These are phyloP conservation scores for Zalaria obscura DNA, from an alignment of 2,329 filamentous ascomycete species.

Conservation along the genomic window DNA sequence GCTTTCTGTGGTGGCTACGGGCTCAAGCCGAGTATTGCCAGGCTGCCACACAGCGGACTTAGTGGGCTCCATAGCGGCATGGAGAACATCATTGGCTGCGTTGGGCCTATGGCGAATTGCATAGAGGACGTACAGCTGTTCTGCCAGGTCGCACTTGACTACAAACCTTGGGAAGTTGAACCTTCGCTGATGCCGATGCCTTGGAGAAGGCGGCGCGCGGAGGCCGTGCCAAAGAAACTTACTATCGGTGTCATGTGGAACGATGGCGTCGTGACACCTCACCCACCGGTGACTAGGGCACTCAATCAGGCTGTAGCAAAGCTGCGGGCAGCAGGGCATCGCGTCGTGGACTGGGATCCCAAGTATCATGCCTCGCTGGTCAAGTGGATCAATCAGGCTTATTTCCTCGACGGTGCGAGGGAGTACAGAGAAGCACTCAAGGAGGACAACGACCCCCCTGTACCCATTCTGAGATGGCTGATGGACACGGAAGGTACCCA, in stretches of 20 bases:
- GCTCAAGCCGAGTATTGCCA: slow-evolving; percentile 48
- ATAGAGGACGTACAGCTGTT: slow-evolving; percentile 40
- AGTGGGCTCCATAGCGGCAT: slow-evolving; percentile 3
- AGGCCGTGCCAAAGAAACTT: slow-evolving; percentile 23
- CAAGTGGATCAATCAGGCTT: slow-evolving; percentile 3
- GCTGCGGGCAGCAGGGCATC: slow-evolving; percentile 34
- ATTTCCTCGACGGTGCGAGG: slow-evolving; percentile 3
- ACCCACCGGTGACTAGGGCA: slow-evolving; percentile 49
- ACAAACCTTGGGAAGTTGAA: slow-evolving; percentile 42
- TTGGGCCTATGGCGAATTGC: slow-evolving; percentile 41
- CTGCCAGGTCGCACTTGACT: slow-evolving; percentile 34
- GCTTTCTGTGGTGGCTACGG: slow-evolving; percentile 71
- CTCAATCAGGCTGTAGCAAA: slow-evolving; percentile 39
- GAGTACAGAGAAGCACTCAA: slow-evolving; percentile 1
- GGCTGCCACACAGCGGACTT: slow-evolving; percentile 2
- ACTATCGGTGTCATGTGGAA: slow-evolving; percentile 49
- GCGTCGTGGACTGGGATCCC: slow-evolving; percentile 42
- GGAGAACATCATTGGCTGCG: slow-evolving; percentile 24
- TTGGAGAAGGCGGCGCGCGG: slow-evolving; percentile 27
- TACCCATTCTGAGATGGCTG: slow-evolving; percentile 2
- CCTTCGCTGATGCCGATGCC: slow-evolving; percentile 44
- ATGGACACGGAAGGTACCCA: background rate
- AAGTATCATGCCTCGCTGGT: slow-evolving; percentile 31
- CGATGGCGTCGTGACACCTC: slow-evolving; percentile 50
- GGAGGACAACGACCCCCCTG: background rate